phyloP scores from a whole-genome alignment of 441 rosid species.

The Eutrema salsugineum region DNA sequence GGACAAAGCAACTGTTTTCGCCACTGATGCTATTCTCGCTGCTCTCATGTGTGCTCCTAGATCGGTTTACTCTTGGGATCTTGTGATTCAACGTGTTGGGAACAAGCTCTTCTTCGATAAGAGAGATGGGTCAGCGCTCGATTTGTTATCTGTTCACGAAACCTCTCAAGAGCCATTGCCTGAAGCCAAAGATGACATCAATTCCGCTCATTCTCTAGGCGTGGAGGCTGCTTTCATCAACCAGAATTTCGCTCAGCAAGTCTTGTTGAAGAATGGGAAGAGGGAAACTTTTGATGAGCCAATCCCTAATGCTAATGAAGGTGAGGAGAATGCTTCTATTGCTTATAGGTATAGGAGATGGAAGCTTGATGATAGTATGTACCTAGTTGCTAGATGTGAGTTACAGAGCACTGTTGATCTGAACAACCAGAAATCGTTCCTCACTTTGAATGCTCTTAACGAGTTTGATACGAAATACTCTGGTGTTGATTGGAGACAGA shows the following conservation, averaged over 20 bases:
- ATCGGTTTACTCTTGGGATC: constrained; percentile 95
- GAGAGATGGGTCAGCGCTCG: constrained; percentile 83
- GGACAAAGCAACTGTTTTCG: constrained; percentile 89
- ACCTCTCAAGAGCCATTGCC: constrained; percentile 91
- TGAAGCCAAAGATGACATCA: constrained; percentile 88
- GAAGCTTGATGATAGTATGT: constrained; percentile 76
- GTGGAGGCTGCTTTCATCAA: constrained; percentile 89
- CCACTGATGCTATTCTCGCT: constrained; percentile 74
- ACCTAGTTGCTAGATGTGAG: constrained; percentile 83
- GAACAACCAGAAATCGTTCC: constrained; percentile 67
- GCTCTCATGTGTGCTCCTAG: constrained; percentile 88
- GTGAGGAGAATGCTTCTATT: constrained; percentile 88
- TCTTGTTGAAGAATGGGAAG: constrained; percentile 69
- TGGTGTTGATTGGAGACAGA: constrained; percentile 97
- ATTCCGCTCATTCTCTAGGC: constrained; percentile 74
- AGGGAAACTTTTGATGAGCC: constrained; percentile 79
- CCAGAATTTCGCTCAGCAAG: constrained; percentile 90
- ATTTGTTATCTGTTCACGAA: constrained; percentile 80
- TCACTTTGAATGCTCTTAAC: constrained; percentile 84
- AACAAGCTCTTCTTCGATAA: constrained; percentile 89
- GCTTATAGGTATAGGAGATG: constrained; percentile 86
- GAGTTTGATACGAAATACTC: constrained; percentile 94
- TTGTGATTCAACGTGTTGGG: constrained; percentile 87
- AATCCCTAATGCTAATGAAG: constrained; percentile 77
- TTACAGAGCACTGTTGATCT: constrained; percentile 77